These are phyloP conservation scores for Xylaria sp. DNA, from an alignment of 2,329 filamentous ascomycete species.

Conservation along the genomic window DNA sequence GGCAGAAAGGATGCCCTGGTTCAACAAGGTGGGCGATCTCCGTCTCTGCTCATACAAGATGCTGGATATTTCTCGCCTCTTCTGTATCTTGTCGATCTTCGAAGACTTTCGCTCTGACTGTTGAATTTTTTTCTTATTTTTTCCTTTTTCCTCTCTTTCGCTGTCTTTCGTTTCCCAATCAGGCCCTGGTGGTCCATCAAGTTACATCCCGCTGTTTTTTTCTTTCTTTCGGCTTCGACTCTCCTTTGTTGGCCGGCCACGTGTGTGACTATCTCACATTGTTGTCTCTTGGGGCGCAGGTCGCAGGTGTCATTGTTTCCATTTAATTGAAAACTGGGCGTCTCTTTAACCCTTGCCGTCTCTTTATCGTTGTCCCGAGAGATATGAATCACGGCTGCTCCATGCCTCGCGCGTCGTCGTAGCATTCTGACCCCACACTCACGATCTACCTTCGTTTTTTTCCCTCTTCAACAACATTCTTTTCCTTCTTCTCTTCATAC, in stretches of 20 bases:
- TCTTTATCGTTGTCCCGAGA: conserved; percentile 25
- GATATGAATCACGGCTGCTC: conserved; percentile 26
- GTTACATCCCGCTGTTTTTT: conserved; percentile 15
- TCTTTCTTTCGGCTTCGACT: conserved; percentile 8
- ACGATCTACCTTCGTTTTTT: conserved; percentile 18
- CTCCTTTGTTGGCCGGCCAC: conserved; percentile 13
- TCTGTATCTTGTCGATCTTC: conserved; percentile 17
- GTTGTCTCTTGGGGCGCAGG: conserved; percentile 20
- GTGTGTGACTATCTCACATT: conserved; percentile 11
- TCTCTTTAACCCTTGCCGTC: conserved; percentile 18
- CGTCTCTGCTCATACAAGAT: conserved; percentile 26
- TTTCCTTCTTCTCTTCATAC: conserved; percentile 16
- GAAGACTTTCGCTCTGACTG: conserved; percentile 17
- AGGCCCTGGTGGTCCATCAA: conserved; percentile 5
- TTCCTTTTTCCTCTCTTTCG: conserved; percentile 1
- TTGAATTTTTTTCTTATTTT: conserved; percentile 2
- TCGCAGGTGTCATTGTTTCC: conserved; percentile 18
- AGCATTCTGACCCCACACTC: not conserved
- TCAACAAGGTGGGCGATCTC: not conserved
- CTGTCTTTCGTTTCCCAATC: conserved; percentile 12
- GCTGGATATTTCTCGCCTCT: conserved; percentile 9
- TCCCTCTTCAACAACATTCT: conserved; percentile 11
- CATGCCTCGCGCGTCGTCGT: conserved; percentile 18
- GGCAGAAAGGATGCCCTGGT: conserved; percentile 11
- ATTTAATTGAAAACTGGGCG: conserved; percentile 11